Evolutionary conservation across 129 eudicot genomes (phyloP).

Genomic region (Ambrosia artemisiifolia): DNA sequence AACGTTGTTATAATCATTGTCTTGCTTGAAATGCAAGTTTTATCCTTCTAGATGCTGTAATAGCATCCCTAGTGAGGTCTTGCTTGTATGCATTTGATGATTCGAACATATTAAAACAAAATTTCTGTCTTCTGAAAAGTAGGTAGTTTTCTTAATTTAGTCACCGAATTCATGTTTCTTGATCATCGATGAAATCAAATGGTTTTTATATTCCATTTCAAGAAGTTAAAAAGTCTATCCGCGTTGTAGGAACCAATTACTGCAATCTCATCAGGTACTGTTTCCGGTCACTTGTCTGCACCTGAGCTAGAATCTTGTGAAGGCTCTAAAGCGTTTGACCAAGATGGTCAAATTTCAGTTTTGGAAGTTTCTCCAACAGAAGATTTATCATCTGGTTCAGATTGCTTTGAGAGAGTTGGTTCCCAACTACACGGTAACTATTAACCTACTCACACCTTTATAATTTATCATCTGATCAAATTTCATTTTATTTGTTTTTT

Average conservation of each 20-base stretch:
- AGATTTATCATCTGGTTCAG: constrained; percentile 63
- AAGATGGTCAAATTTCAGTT: constrained; percentile 62
- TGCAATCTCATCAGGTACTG: constrained; percentile 26
- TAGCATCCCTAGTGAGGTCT: no score
- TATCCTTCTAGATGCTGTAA: no score
- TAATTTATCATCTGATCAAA: no score
- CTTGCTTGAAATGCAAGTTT: background rate
- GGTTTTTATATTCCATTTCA: background rate
- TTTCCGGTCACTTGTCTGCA: constrained; percentile 36
- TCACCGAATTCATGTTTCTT: no score
- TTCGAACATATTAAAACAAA: no score
- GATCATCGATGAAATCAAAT: no score
- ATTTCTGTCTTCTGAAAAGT: background rate
- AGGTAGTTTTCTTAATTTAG: background rate
- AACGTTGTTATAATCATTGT: background rate
- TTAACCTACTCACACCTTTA: background rate
- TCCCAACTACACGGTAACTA: constrained; percentile 70
- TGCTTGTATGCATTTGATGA: no score
- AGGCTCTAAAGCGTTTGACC: constrained; percentile 68
- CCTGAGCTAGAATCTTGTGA: constrained; percentile 50
- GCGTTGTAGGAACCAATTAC: constrained; percentile 33
- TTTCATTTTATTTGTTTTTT: background rate
- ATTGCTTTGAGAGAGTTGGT: constrained; percentile 73
- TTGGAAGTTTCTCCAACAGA: constrained; percentile 57
- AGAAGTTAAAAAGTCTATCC: constrained; percentile 1